Conservation (phyloP, 495 filamentous ascomycete genomes). For the Aspergillus indologenus region DNA sequence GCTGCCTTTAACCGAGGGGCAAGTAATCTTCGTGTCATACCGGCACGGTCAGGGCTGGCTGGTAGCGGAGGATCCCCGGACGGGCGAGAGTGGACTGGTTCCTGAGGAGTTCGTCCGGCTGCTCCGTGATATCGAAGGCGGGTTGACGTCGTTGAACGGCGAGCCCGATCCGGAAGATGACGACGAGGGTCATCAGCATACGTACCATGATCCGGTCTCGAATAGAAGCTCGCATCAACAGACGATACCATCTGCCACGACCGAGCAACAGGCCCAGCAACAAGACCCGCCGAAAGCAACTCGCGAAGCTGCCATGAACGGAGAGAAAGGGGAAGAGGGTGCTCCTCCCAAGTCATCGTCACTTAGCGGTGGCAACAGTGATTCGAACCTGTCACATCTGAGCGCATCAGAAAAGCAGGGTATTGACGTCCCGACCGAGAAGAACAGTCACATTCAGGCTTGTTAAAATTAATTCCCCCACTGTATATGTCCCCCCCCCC, state of each 20-base stretch:
- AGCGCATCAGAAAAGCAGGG: not conserved
- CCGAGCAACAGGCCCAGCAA: constrained; percentile 18
- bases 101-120: constrained; percentile 96
- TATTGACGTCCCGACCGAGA: constrained; percentile 6
- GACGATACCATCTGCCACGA: constrained; percentile 24
- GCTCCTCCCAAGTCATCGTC: not conserved
- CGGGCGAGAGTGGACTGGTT: constrained; percentile 82
- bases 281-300: constrained; percentile 8
- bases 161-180: constrained; percentile 30
- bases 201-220: constrained; percentile 28
- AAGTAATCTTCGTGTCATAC: constrained; percentile 95
- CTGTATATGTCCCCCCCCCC: not conserved
- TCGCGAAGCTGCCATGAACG: constrained; percentile 10
- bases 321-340: constrained; percentile 4
- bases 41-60: constrained; percentile 96
- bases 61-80: constrained; percentile 93
- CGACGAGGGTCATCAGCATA: constrained; percentile 13
- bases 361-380: constrained; percentile 1
- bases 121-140: constrained; percentile 83
- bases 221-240: constrained; percentile 30
- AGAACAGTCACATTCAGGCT: constrained; percentile 1
- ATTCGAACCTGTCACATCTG: constrained; percentile 13
- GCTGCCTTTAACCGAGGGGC: constrained; percentile 86
- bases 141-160: constrained; percentile 47
- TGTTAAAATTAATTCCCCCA: not conserved